phyloP scores from a whole-genome alignment of 257 asterid species.

The Nicotiana undulata region DNA sequence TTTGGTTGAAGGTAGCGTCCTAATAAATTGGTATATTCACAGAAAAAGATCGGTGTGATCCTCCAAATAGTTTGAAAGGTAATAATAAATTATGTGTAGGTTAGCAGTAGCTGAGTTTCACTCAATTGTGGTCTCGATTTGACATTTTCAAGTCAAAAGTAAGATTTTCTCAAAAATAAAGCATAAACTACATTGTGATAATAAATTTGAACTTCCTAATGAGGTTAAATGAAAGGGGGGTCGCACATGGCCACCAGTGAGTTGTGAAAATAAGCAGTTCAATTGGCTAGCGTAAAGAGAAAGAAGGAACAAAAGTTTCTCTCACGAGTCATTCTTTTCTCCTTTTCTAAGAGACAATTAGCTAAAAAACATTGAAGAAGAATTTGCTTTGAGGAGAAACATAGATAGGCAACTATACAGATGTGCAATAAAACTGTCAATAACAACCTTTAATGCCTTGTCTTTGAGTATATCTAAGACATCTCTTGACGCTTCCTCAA shows the following conservation, averaged over 20 bases:
- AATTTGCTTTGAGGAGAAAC: conserved; percentile 6
- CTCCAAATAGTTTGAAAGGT: background rate
- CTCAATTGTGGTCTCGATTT: background rate
- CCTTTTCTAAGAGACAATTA: background rate
- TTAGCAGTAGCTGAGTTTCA: background rate
- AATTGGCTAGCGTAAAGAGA: background rate
- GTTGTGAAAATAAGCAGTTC: too few species aligned
- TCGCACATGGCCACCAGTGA: too few species aligned
- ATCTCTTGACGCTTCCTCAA: conserved; percentile 89
- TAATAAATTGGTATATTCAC: background rate
- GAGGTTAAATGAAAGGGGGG: too few species aligned
- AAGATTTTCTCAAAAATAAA: too few species aligned
- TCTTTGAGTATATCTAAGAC: conserved; percentile 69
- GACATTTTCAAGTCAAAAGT: too few species aligned
- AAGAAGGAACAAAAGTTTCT: background rate
- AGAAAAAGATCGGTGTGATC: background rate
- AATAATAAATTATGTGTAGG: background rate
- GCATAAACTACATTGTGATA: too few species aligned
- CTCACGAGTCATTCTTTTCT: background rate
- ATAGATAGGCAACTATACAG: background rate
- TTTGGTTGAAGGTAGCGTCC: background rate
- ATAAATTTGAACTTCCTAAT: too few species aligned
- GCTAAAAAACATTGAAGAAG: background rate
- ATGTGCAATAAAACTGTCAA: background rate
- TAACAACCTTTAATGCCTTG: conserved; percentile 77